A percentile compares a stretch with the other conserved stretches of the same genome.
Evolutionary conservation across 768 basidiomycete species (phyloP).

Genomic region (Termitomyces sp.): DNA sequence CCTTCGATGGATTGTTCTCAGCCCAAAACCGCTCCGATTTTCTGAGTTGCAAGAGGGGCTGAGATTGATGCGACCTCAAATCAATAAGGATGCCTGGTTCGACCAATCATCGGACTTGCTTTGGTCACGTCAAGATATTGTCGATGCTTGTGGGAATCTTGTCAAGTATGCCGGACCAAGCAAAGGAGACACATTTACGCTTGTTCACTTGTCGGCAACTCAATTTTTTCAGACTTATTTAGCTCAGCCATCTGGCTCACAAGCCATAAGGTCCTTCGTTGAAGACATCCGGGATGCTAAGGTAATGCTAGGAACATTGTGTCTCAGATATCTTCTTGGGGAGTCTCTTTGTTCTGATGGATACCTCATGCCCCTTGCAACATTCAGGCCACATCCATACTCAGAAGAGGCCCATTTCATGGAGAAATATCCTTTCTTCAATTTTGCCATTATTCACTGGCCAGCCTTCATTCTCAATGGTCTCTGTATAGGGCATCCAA

Average conservation of each 20-base stretch:
- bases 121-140: slow-evolving; percentile 12
- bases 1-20: slow-evolving; percentile 7
- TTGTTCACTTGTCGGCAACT: slow-evolving; percentile 9
- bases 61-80: slow-evolving; percentile 2
- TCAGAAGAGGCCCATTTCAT: not conserved
- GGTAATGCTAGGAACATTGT: not conserved
- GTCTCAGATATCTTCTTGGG: slow-evolving; percentile 3
- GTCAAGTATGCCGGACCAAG: slow-evolving; percentile 3
- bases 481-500: not conserved
- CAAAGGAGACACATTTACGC: slow-evolving; percentile 2
- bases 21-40: slow-evolving; percentile 5
- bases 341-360: not conserved
- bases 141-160: slow-evolving; percentile 12
- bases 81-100: not conserved
- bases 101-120: slow-evolving; percentile 6
- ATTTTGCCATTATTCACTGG: slow-evolving; percentile 6
- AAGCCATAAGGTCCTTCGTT: slow-evolving; percentile 1
- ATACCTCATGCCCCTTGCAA: not conserved
- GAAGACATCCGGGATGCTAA: not conserved
- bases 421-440: slow-evolving; percentile 1
- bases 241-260: not conserved
- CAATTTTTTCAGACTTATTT: slow-evolving; percentile 7
- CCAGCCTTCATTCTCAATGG: not conserved
- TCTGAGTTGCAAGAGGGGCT: slow-evolving; percentile 10
- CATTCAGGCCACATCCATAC: not conserved